A percentile compares a stretch with the other conserved stretches of the same genome.
Evolutionary conservation across 140 eudicot species (phyloP).

Genomic region (Oenanthe javanica): DNA sequence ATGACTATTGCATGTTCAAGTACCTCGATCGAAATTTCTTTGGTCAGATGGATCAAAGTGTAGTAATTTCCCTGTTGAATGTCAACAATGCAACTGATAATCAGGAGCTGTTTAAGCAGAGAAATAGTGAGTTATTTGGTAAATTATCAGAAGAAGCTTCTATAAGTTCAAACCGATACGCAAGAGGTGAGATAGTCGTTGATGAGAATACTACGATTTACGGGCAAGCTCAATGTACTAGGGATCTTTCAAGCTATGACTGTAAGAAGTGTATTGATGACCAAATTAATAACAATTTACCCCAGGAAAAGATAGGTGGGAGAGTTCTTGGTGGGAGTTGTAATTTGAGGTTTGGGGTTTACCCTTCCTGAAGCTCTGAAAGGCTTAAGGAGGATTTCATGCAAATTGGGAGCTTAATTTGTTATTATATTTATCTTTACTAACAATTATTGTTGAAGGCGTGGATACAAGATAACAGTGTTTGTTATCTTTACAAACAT

Average conservation of each 20-base stretch:
- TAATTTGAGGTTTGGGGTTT: neutral
- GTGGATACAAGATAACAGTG: no score
- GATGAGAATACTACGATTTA: neutral
- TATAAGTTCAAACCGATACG: neutral
- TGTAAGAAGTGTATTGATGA: neutral
- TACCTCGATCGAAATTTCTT: neutral
- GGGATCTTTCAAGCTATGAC: neutral
- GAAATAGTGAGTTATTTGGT: neutral
- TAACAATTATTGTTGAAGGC: neutral
- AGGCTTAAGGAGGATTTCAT: neutral
- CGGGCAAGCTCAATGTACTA: neutral
- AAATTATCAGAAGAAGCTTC: neutral
- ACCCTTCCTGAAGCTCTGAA: neutral
- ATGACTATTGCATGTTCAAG: neutral
- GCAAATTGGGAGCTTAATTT: neutral
- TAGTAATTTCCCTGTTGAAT: neutral
- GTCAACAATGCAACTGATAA: neutral
- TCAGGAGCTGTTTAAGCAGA: neutral
- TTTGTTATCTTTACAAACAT: neutral
- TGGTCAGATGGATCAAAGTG: neutral
- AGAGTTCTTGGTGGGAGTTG: constrained; percentile 3
- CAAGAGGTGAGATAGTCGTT: neutral
- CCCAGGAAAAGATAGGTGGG: neutral
- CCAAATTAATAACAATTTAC: neutral
- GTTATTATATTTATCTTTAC: neutral